Evolutionary conservation across 345 rosid species (phyloP).

Genomic region (Eucalyptus victrix): DNA sequence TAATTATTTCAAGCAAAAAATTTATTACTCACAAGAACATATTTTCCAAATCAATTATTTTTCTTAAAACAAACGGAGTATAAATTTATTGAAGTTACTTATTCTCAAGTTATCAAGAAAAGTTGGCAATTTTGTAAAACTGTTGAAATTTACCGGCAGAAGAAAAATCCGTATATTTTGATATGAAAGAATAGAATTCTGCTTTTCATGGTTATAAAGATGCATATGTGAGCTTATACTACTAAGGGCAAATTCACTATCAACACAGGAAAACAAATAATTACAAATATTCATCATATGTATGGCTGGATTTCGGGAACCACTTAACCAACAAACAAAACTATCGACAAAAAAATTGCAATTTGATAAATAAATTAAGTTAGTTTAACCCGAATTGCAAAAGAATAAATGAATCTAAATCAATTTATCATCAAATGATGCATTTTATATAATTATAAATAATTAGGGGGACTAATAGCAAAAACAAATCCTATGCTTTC

Average conservation of each 20-base stretch:
- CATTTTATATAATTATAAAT: background rate
- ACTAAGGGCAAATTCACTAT: background rate
- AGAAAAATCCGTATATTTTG: background rate
- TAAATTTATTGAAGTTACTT: background rate
- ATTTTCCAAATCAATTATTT: too few species aligned
- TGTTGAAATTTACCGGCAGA: background rate
- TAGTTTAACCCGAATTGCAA: background rate
- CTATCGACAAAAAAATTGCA: background rate
- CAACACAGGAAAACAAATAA: background rate
- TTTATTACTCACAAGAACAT: too few species aligned
- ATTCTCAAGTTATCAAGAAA: background rate
- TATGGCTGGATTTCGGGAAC: background rate
- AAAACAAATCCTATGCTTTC: background rate
- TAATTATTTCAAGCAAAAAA: too few species aligned
- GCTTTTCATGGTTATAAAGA: background rate
- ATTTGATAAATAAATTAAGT: background rate
- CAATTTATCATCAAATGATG: background rate
- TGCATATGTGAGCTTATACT: background rate
- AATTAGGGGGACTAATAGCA: background rate
- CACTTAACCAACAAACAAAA: background rate
- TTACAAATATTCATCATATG: background rate
- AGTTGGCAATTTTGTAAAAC: background rate
- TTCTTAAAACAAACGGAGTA: too few species aligned
- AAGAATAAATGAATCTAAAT: background rate
- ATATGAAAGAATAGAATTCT: background rate